A percentile compares a stretch with the other conserved stretches of the same genome.
phyloP scores from a whole-genome alignment of 768 basidiomycete species.

The Serendipita sp. region DNA sequence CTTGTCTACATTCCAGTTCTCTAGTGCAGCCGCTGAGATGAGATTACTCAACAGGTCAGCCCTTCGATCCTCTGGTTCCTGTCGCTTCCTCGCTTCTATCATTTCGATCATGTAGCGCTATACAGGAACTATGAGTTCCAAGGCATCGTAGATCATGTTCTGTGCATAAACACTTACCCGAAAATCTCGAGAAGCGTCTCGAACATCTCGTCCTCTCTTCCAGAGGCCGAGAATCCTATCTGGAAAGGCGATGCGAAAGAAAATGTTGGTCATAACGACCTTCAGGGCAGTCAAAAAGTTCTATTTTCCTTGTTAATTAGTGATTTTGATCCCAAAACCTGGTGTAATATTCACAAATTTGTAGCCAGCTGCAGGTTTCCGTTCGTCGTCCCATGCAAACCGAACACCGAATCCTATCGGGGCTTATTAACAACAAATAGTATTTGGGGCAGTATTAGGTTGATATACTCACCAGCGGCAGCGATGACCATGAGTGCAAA shows the following conservation, averaged over 20 bases:
- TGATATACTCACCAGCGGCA: conserved; percentile 17
- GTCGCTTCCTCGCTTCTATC: not conserved
- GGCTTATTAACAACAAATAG: too few relatives aligned
- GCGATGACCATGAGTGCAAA: conserved; percentile 17
- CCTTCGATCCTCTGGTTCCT: not conserved
- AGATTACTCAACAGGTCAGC: not conserved
- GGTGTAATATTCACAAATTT: not conserved
- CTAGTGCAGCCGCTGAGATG: not conserved
- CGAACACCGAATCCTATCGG: not conserved
- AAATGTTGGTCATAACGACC: not conserved
- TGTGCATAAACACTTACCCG: not conserved
- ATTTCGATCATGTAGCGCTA: not conserved
- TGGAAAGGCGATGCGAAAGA: not conserved
- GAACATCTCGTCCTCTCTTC: not conserved
- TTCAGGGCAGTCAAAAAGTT: not conserved
- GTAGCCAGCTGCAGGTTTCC: not conserved
- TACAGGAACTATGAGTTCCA: not conserved
- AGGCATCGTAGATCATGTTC: too few relatives aligned
- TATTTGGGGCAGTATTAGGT: too few relatives aligned
- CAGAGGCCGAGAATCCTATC: not conserved
- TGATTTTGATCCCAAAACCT: too few relatives aligned
- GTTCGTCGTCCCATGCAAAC: not conserved
- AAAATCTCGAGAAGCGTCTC: not conserved
- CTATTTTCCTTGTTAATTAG: not conserved
- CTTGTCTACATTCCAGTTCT: not conserved